These are phyloP conservation scores for Stentor roeselii DNA, from an alignment of 73 alveolate genomes.

Conservation along the genomic window DNA sequence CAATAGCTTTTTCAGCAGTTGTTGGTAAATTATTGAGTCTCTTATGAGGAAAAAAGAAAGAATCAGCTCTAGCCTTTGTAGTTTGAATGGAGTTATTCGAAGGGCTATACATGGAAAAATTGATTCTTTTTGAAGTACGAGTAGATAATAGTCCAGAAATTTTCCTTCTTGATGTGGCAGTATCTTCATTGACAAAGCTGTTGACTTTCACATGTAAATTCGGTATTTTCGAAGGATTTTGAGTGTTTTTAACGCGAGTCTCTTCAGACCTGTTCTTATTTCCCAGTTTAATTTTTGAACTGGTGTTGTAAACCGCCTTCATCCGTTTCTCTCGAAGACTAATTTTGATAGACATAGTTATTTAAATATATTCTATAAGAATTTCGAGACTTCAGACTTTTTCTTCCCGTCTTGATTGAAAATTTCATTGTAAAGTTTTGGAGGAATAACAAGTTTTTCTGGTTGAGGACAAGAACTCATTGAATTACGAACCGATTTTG, in stretches of 20 bases:
- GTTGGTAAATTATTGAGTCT: not conserved
- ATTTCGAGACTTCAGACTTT: too few species aligned
- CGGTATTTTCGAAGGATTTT: too few species aligned
- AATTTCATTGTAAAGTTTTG: too few species aligned
- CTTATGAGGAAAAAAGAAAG: not conserved
- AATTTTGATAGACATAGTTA: not conserved
- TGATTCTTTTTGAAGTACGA: not conserved
- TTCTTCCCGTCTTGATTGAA: too few species aligned
- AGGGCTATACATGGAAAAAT: not conserved
- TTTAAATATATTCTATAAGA: too few species aligned
- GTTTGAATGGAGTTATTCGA: not conserved
- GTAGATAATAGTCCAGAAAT: not conserved
- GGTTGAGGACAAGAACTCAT: too few species aligned
- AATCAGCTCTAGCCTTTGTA: not conserved
- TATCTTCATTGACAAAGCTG: not conserved
- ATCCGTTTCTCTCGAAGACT: not conserved
- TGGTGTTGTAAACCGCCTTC: not conserved
- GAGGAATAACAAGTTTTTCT: too few species aligned
- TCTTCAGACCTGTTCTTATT: not conserved
- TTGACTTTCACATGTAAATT: not conserved
- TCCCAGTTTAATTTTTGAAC: not conserved
- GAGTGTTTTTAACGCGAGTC: not conserved
- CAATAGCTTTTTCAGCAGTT: not conserved
- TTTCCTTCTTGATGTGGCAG: not conserved
- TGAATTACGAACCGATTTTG: too few species aligned